These are phyloP conservation scores for Castanea sativa DNA, from an alignment of 306 rosid species.

Conservation along the genomic window DNA sequence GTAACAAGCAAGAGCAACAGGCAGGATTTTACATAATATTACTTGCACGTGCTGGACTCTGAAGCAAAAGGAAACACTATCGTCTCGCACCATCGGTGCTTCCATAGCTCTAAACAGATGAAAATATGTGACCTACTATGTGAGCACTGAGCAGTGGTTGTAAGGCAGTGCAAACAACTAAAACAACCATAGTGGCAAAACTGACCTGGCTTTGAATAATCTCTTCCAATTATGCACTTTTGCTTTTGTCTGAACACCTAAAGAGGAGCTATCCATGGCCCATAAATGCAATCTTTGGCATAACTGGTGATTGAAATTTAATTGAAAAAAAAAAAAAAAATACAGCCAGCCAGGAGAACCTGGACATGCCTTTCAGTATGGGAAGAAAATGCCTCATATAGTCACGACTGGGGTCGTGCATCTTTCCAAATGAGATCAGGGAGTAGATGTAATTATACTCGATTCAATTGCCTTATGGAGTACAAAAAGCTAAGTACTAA, in stretches of 20 bases:
- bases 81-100: background rate
- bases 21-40: background rate
- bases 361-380: conserved; percentile 51
- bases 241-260: conserved; percentile 72
- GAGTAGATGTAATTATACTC: conserved; percentile 77
- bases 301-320: conserved; percentile 45
- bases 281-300: conserved; percentile 90
- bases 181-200: no score
- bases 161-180: background rate
- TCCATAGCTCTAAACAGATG: background rate
- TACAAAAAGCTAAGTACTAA: conserved; percentile 7
- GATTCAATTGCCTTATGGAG: background rate
- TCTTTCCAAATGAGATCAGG: conserved; percentile 85
- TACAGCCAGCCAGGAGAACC: conserved; percentile 13
- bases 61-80: background rate
- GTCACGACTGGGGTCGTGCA: conserved; percentile 81
- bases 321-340: conserved; percentile 9
- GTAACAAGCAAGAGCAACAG: background rate
- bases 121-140: background rate
- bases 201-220: conserved; percentile 81
- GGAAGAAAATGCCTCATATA: conserved; percentile 88
- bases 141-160: background rate
- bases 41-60: background rate
- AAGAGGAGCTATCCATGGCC: conserved; percentile 90
- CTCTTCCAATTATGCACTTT: conserved; percentile 85